Evolutionary conservation across 1,139 yeast species (phyloP), one percentile per base, ranked within the genome.

Genomic region (Chernovozyma sophiae-reginae): DNA sequence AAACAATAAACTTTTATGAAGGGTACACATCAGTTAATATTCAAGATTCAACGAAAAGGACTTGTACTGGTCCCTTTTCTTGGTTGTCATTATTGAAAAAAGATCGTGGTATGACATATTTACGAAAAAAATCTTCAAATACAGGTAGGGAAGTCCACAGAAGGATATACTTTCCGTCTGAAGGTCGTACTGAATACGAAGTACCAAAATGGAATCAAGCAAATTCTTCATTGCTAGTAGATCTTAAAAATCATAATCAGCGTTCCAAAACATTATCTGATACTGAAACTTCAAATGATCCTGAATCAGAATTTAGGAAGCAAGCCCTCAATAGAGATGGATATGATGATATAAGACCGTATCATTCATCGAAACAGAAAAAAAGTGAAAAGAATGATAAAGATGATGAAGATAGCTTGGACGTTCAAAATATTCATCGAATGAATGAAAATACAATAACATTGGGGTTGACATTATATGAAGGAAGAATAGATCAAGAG

Each of bases 51-150:
- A 40, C 54, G 2, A 46, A 67, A 29, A 44, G 64, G 32, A 53
- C 56, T 33, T 55, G 56, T 35, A 59, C 55, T 47, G 75, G 72
- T 1, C 63, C 72, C 0, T 60, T 68, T 37, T 53, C 75, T 0
- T 65, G 74, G 65, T 43, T 68, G 4, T 55, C 74, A 0, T 43
- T 71, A 11, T 46, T 68, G 44, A 52, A 55, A 37, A 57, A 58
- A 35, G 77, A 71, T 42, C 45, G 47, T 3, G 63, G 56, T 3
- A 46, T 64, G 27, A 46, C 28, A 40, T 10, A 15, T 10, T 5
- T 33, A 16, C 28, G 25, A 42, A 28, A 28, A 15, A 8, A 17
- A 10, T 8, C 15, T 11, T 7, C 7, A 7, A 11, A 28, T 10
- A 5, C 7, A 10, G 15, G 17, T 14, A 13, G 12, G 8, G 29